These are phyloP conservation scores for Sporopachydermia lactativora DNA, from an alignment of 805 yeast species.

Conservation along the genomic window DNA sequence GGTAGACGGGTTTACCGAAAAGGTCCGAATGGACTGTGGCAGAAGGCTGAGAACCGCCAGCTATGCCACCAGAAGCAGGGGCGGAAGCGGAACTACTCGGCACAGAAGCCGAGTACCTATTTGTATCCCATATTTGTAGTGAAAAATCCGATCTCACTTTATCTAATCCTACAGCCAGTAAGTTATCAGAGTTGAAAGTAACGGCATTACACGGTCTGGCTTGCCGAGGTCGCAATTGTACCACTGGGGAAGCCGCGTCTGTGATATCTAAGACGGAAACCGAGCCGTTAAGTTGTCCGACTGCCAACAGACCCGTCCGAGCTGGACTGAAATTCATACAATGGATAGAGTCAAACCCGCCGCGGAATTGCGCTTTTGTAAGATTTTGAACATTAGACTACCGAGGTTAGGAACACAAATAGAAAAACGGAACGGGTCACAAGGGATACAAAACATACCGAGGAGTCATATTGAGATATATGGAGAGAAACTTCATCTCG, in stretches of 20 bases:
- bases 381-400: not conserved
- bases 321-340: conserved; percentile 39
- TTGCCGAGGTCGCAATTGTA: conserved; percentile 44
- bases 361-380: conserved; percentile 19
- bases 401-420: not conserved
- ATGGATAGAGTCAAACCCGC: conserved; percentile 56
- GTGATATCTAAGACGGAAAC: conserved; percentile 49
- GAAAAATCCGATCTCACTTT: conserved; percentile 65
- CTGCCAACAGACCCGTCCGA: conserved; percentile 41
- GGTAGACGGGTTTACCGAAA: conserved; percentile 30
- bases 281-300: conserved; percentile 62
- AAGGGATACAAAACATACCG: too few relatives aligned
- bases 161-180: conserved; percentile 69
- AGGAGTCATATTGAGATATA: conserved; percentile 30
- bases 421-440: too few relatives aligned
- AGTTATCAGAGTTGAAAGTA: conserved; percentile 48
- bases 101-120: conserved; percentile 30
- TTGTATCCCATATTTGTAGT: conserved; percentile 68
- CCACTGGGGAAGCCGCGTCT: conserved; percentile 19
- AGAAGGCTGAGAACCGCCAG: too few relatives aligned
- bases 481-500: conserved; percentile 68
- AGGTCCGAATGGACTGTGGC: too few relatives aligned
- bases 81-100: not conserved
- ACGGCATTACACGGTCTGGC: conserved; percentile 63
- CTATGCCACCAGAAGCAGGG: too few relatives aligned